Evolutionary conservation across 768 basidiomycete species (phyloP), one percentile per base, ranked within the genome.

Genomic region (Pisolithus albus): DNA sequence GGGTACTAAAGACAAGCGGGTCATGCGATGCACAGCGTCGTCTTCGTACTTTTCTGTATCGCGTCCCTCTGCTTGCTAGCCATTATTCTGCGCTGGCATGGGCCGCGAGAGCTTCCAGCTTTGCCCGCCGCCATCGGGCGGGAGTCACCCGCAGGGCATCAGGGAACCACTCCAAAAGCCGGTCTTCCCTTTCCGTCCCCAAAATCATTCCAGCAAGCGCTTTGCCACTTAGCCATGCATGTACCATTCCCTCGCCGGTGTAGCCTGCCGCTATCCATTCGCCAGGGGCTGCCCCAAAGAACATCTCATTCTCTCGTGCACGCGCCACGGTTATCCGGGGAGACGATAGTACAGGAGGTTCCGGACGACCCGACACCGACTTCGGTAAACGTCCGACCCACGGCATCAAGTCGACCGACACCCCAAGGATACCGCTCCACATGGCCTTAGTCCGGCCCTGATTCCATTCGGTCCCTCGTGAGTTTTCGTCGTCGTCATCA

Each of bases 251-350:
- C 58, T 88, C 86, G 0, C 85, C 86, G 2, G 76, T 72, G 61
- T 82, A 88, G 16, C 84, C 86, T 3, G 82, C 84, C 23, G 80
- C 74, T 21, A 88, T 77, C 86, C 86, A 87, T 63, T 88, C 86
- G 11, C 84, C 84, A 1, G 82, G 68, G 0, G 61, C 53, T 8
- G 72, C 69, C 40, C 56, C 52, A 7, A 53, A 32, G 11, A 43
- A 49, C 0, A 23, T 15, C 16, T 52, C 48, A 9, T 53, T 23
- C n/a, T 40, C 40, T 11, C 36, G 43, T 15, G 30, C 36, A 1
- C 15, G n/a, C 7, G 50, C 47, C 5, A 11, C 18, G 32, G 9
- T n/a, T 11, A 21, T n/a, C 16, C 21, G 52, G 15, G 38, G 46
- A 15, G 24, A 34, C 4, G 42, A 50, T 15, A 45, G 44, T 16